These are phyloP conservation scores for Chimonanthus praecox DNA, from an alignment of 164 flowering plant species.

Conservation along the genomic window DNA sequence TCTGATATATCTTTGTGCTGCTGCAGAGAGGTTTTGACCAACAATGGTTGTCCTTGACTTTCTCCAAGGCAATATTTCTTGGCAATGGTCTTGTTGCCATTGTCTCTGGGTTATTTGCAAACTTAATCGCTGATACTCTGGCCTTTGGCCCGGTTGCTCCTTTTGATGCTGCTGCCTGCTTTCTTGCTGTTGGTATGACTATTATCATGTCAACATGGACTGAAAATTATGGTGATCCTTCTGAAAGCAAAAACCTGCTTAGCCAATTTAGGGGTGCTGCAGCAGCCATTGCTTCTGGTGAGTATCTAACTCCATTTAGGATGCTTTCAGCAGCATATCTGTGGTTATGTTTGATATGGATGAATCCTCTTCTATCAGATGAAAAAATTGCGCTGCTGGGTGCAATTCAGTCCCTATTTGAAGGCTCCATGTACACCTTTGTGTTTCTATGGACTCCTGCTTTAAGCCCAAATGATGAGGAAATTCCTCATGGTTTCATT, in stretches of 20 bases:
- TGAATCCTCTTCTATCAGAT: conserved; percentile 37
- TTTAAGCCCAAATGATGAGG: conserved; percentile 89
- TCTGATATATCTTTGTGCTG: background rate
- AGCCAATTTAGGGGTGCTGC: conserved; percentile 93
- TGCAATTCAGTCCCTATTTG: conserved; percentile 94
- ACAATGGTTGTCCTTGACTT: conserved; percentile 93
- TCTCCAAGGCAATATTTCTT: conserved; percentile 92
- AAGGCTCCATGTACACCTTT: conserved; percentile 98
- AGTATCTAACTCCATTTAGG: conserved; percentile 2
- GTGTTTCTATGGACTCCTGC: conserved; percentile 99
- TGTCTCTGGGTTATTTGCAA: conserved; percentile 78
- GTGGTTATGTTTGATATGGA: background rate
- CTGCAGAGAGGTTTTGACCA: conserved; percentile 88
- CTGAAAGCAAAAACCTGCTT: conserved; percentile 88
- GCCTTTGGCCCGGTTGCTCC: conserved; percentile 93
- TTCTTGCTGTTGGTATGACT: conserved; percentile 92
- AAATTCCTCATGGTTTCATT: conserved; percentile 95
- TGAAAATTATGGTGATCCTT: conserved; percentile 93
- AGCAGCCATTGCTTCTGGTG: conserved; percentile 93
- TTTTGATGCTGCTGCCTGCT: conserved; percentile 91
- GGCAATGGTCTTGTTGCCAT: conserved; percentile 97
- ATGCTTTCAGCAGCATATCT: background rate
- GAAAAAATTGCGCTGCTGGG: conserved; percentile 95
- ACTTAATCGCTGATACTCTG: conserved; percentile 66
- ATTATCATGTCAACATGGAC: conserved; percentile 81